Evolutionary conservation across 2,329 filamentous ascomycete species (phyloP).

Genomic region (Cephalotrichum gorgonifer): DNA sequence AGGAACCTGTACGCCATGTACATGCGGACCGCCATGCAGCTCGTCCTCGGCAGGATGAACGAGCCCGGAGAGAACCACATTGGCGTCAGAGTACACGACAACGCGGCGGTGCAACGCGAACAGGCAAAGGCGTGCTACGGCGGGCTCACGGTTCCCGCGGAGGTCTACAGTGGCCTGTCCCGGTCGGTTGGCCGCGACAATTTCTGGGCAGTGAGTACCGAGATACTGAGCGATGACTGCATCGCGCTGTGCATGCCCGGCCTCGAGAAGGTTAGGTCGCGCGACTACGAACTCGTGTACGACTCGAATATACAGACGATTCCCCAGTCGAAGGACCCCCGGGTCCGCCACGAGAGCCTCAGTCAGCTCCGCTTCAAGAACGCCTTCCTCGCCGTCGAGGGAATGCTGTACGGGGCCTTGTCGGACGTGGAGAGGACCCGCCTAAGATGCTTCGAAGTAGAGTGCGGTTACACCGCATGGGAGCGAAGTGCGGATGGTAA

Average conservation of each 20-base stretch:
- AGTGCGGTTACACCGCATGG: background rate
- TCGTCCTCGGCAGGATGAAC: background rate
- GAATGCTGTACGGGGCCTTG: background rate
- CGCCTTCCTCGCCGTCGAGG: background rate
- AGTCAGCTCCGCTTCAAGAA: background rate
- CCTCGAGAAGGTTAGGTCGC: background rate
- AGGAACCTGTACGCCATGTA: background rate
- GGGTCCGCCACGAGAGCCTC: background rate
- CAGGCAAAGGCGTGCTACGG: background rate
- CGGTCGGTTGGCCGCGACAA: background rate
- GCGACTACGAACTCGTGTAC: background rate
- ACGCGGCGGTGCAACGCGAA: background rate
- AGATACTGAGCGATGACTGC: background rate
- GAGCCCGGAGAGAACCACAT: background rate
- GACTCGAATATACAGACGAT: too few relatives aligned
- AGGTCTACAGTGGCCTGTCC: background rate
- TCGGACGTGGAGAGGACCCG: background rate
- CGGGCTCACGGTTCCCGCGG: background rate
- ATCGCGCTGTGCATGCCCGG: background rate
- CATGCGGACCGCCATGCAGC: background rate
- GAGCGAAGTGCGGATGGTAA: too few relatives aligned
- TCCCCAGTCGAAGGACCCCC: too few relatives aligned
- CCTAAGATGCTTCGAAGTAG: background rate
- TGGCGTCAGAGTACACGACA: background rate
- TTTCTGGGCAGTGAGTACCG: background rate